phyloP scores from a whole-genome alignment of 306 rosid species.

The Dalbergia cultrata region DNA sequence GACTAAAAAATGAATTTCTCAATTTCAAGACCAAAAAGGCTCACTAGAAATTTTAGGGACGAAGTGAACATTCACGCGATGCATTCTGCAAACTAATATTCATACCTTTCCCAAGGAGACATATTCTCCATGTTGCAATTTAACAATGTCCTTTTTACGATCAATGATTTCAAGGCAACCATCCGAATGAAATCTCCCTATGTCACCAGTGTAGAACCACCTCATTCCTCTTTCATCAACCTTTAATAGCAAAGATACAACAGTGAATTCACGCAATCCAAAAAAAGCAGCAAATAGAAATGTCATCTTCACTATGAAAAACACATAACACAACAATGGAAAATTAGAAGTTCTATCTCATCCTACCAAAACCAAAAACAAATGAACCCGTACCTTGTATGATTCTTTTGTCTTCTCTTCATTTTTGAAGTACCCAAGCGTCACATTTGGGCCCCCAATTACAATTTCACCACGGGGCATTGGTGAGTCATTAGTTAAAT shows the following conservation, averaged over 20 bases:
- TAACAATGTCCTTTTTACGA: constrained; percentile 91
- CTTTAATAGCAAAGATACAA: constrained; percentile 51
- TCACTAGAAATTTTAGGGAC: too few relatives aligned
- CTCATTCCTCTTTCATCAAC: constrained; percentile 86
- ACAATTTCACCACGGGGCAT: constrained; percentile 93
- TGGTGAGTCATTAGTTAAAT: constrained; percentile 69
- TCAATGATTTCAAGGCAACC: constrained; percentile 94
- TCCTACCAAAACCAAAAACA: not conserved
- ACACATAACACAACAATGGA: not conserved
- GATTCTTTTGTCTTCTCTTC: constrained; percentile 86
- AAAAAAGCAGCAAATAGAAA: not conserved
- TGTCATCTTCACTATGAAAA: constrained; percentile 28
- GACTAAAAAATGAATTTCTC: too few relatives aligned
- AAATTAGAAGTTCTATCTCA: constrained; percentile 12
- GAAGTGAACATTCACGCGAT: too few relatives aligned
- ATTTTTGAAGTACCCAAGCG: constrained; percentile 89
- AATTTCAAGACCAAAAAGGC: too few relatives aligned
- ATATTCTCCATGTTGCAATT: constrained; percentile 94
- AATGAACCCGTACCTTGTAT: constrained; percentile 66
- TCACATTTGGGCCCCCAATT: constrained; percentile 91
- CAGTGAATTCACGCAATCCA: not conserved
- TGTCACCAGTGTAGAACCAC: constrained; percentile 92
- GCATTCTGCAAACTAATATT: constrained; percentile 9
- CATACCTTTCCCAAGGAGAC: constrained; percentile 91
- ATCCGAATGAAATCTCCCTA: constrained; percentile 83